Percentiles rank a stretch among this genome's conserved stretches.
Conservation (phyloP, 2,329 filamentous ascomycete genomes). For the Cladosporium velox region DNA sequence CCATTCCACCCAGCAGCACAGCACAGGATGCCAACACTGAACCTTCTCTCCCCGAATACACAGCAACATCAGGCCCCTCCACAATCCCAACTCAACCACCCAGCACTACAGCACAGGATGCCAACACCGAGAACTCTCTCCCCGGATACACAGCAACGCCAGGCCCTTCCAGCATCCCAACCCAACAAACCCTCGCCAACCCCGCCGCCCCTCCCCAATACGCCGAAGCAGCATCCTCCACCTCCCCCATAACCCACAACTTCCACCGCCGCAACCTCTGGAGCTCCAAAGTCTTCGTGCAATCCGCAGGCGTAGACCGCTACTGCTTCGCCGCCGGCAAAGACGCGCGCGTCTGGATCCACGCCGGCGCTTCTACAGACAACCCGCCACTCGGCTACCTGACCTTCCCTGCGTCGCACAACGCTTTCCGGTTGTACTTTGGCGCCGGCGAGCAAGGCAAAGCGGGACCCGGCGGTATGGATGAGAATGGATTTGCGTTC, state of each 20-base stretch:
- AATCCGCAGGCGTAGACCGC: slow-evolving; percentile 13
- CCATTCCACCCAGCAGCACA: not conserved
- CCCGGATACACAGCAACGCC: not conserved
- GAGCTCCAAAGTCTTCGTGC: slow-evolving; percentile 14
- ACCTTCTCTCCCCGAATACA: not conserved
- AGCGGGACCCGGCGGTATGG: not conserved
- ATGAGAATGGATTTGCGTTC: slow-evolving; percentile 14
- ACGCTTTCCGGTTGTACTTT: slow-evolving; percentile 15
- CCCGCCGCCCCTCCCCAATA: not conserved
- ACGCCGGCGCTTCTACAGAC: slow-evolving; percentile 8
- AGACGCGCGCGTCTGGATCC: slow-evolving; percentile 12
- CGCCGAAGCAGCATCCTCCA: slow-evolving; percentile 1
- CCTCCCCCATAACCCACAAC: slow-evolving; percentile 5
- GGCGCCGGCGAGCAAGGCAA: slow-evolving; percentile 10
- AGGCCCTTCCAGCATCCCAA: not conserved
- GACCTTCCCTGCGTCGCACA: slow-evolving; percentile 12
- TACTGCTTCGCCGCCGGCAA: slow-evolving; percentile 16
- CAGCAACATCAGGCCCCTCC: not conserved
- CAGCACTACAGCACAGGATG: not conserved
- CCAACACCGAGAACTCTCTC: not conserved
- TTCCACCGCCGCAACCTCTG: slow-evolving; percentile 7
- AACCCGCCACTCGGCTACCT: slow-evolving; percentile 14
- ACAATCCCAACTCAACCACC: not conserved
- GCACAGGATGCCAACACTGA: not conserved
- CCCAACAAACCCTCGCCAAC: not conserved